Conservation (phyloP, 1,139 yeast genomes). For the Suhomyces atakaporum region DNA sequence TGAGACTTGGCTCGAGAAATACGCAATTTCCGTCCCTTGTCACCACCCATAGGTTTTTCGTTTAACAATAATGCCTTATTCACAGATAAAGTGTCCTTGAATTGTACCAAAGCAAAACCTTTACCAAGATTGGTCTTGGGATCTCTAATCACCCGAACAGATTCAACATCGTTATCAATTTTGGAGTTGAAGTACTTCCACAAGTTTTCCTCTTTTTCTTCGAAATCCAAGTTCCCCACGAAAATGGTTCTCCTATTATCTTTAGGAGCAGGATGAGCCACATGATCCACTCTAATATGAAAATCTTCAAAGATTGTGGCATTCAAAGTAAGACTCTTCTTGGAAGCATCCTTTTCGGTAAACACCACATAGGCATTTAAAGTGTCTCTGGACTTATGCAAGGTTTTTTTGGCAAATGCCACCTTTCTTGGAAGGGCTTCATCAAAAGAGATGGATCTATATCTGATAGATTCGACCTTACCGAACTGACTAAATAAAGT, state of each 20-base stretch:
- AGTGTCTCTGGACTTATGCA: slow-evolving; percentile 76
- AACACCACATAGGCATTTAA: slow-evolving; percentile 89
- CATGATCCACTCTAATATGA: slow-evolving; percentile 89
- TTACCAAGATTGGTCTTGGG: slow-evolving; percentile 93
- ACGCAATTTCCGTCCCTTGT: slow-evolving; percentile 63
- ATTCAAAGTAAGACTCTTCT: slow-evolving; percentile 60
- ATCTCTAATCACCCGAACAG: slow-evolving; percentile 89
- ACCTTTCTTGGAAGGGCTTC: slow-evolving; percentile 90
- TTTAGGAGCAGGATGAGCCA: slow-evolving; percentile 85
- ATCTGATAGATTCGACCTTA: slow-evolving; percentile 71
- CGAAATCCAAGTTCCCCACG: slow-evolving; percentile 93
- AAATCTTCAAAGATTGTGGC: slow-evolving; percentile 67
- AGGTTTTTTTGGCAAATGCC: slow-evolving; percentile 79
- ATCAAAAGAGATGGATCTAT: slow-evolving; percentile 88
- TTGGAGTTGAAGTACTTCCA: slow-evolving; percentile 75
- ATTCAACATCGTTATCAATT: slow-evolving; percentile 73
- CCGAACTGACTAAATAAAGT: slow-evolving; percentile 59
- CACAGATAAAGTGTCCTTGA: slow-evolving; percentile 77
- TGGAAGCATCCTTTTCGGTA: slow-evolving; percentile 51
- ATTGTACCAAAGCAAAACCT: slow-evolving; percentile 96
- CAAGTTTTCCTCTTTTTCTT: slow-evolving; percentile 83
- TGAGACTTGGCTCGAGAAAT: slow-evolving; percentile 71
- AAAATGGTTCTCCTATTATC: slow-evolving; percentile 84
- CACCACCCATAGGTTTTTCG: slow-evolving; percentile 61
- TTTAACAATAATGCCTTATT: slow-evolving; percentile 79